Base-by-base conservation (phyloP, 768 basidiomycete species). In the Tylopilus subfusipes region DNA sequence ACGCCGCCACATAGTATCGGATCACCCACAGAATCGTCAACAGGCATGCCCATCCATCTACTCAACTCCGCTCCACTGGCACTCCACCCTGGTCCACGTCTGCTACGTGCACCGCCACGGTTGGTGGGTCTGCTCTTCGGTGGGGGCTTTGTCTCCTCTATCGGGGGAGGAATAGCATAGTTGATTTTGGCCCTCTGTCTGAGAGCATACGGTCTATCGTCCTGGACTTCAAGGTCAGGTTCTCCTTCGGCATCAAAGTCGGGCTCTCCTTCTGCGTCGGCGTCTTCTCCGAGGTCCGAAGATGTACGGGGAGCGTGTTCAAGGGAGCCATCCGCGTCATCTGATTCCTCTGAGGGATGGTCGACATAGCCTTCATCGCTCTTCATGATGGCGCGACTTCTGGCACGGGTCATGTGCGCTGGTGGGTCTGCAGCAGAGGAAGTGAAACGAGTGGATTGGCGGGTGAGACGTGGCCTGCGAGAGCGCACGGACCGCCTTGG, bases 151-250 rank as follows among this genome's bases (percentile, higher is more conserved):
- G 88, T 72, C 33, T 91, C 88, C 47, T 93, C 90, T 16, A 93
- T 73, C 1, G 90, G 86, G 0, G 90, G 90, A 1, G 87, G 88
- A 21, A 91, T 87, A 13, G 85, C 85, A 53, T 93, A 93, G 64
- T 92, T 90, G 61, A 93, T 83, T 48, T 60, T 80, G 42, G 63
- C 65, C 48, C 90, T 75, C 62, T 84, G 81, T 19, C 90, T 76
- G 34, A 93, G 74, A 0, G 82, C 64, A 61, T 93, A 93, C 19
- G 67, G 65, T 62, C 53, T 55, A 25, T 75, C 76, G 22, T 72
- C 69, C 43, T 78, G 78, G 16, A 71, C 48, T 50, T 80, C 79
- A 2, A 66, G 63, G 52, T 69, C 77, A 34, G 59, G 62, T 29
- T 75, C 76, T 4, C 65, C 73, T 21, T 74, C 77, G 0, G 55